Conservation (phyloP, 1,139 yeast species). For the Scheffersomyces cryptocercus region DNA sequence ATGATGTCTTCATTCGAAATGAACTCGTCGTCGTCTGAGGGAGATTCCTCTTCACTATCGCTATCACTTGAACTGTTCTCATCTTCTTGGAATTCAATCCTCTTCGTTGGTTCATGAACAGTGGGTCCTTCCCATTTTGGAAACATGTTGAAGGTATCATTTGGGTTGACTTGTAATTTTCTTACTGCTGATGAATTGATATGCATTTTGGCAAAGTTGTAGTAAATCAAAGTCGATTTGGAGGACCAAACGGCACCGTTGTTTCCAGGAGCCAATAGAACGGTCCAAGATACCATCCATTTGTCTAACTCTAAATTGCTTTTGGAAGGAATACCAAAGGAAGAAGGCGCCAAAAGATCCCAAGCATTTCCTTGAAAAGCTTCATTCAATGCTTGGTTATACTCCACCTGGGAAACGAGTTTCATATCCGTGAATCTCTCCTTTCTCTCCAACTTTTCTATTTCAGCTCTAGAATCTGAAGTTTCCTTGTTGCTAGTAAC, state of each 20-base stretch:
- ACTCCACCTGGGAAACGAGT: constrained; percentile 71
- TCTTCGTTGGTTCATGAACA: background rate
- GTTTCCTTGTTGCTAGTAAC: background rate
- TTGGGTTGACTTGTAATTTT: constrained; percentile 39
- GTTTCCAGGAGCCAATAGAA: constrained; percentile 59
- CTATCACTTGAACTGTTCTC: constrained; percentile 23
- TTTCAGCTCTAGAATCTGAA: constrained; percentile 3
- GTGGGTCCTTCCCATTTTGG: constrained; percentile 38
- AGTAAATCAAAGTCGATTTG: constrained; percentile 67
- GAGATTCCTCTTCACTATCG: constrained; percentile 17
- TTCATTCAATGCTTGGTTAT: constrained; percentile 63
- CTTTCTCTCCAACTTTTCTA: constrained; percentile 13
- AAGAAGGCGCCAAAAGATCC: constrained; percentile 60
- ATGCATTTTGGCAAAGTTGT: constrained; percentile 76
- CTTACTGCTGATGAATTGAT: constrained; percentile 61
- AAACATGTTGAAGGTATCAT: constrained; percentile 26
- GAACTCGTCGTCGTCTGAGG: constrained; percentile 23
- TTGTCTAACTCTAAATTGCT: constrained; percentile 67
- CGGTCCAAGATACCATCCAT: constrained; percentile 86
- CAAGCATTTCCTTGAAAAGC: constrained; percentile 64
- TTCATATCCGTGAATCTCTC: constrained; percentile 51
- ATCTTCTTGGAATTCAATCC: constrained; percentile 22
- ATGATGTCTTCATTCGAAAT: constrained; percentile 38
- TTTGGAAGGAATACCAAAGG: constrained; percentile 68
- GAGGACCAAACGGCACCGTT: constrained; percentile 70